These are phyloP conservation scores for Buxus sempervirens DNA, from an alignment of 164 flowering plant species.

Conservation along the genomic window DNA sequence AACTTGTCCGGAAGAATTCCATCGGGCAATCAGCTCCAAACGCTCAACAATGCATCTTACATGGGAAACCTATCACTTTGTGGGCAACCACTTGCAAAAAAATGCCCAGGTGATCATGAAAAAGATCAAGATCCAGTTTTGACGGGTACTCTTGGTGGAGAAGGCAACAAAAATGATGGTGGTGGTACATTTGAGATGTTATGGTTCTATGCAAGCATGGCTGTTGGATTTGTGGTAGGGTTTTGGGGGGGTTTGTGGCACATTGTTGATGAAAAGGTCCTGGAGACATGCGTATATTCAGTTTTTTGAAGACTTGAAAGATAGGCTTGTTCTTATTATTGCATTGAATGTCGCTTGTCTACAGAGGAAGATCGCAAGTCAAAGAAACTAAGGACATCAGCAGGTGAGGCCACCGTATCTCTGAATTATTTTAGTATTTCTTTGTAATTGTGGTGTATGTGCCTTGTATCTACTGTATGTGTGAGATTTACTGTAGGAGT, in stretches of 20 bases:
- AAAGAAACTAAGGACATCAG: too few relatives aligned
- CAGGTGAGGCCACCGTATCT: too few relatives aligned
- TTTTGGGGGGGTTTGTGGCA: constrained; percentile 1
- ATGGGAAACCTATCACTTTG: constrained; percentile 30
- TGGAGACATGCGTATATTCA: constrained; percentile 2
- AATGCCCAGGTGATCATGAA: constrained; percentile 15
- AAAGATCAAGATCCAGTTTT: not conserved
- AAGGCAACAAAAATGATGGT: too few relatives aligned
- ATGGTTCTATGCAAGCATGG: constrained; percentile 1
- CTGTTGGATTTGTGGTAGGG: not conserved
- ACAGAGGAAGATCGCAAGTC: not conserved
- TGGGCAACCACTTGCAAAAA: constrained; percentile 24
- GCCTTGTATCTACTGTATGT: too few relatives aligned
- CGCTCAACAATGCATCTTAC: constrained; percentile 20
- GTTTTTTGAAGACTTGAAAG: not conserved
- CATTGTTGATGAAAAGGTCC: not conserved
- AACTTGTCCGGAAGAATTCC: constrained; percentile 35
- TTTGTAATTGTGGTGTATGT: too few relatives aligned
- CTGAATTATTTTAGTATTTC: too few relatives aligned
- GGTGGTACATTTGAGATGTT: not conserved
- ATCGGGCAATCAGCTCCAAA: constrained; percentile 17
- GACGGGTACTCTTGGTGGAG: not conserved
- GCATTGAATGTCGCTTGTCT: not conserved
- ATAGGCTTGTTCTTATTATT: not conserved
- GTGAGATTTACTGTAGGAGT: too few relatives aligned